A percentile compares a stretch with the other conserved stretches of the same genome.
phyloP scores from a whole-genome alignment of 345 rosid genomes.

The Eutrema japonicum region DNA sequence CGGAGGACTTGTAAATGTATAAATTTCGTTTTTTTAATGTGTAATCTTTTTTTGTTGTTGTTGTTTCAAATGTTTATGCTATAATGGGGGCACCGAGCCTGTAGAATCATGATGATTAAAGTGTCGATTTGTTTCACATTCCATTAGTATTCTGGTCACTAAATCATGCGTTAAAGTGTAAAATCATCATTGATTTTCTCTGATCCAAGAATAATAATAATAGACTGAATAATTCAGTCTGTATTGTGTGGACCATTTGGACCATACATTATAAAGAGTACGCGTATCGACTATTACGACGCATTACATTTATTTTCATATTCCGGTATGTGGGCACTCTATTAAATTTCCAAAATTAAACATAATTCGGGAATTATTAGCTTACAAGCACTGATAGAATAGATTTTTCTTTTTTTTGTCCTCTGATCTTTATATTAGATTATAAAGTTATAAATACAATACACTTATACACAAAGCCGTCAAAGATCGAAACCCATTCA shows the following conservation, averaged over 20 bases:
- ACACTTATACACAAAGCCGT: no score
- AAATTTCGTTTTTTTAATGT: conserved; percentile 40
- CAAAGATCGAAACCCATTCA: no score
- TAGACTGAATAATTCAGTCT: neutral
- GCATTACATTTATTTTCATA: neutral
- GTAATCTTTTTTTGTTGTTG: conserved; percentile 5
- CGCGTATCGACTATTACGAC: conserved; percentile 30
- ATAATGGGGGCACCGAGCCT: conserved; percentile 36
- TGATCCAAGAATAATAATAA: conserved; percentile 42
- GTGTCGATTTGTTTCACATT: conserved; percentile 36
- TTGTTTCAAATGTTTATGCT: conserved; percentile 20
- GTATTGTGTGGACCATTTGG: conserved; percentile 39
- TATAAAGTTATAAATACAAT: no score
- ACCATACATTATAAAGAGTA: conserved; percentile 38
- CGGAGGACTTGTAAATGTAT: conserved; percentile 38
- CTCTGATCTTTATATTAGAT: no score
- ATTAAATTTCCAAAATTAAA: conserved; percentile 6
- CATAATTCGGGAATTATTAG: conserved; percentile 12
- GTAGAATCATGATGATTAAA: conserved; percentile 43
- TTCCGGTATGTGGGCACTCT: conserved; percentile 1
- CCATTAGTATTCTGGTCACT: conserved; percentile 38
- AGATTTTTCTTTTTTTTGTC: no score
- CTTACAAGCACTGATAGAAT: neutral
- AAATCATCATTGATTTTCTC: conserved; percentile 36
- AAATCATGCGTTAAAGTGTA: conserved; percentile 30